These are phyloP conservation scores for Mycosphaerelloides madeirae DNA, from an alignment of 2,329 filamentous ascomycete species.

Conservation along the genomic window DNA sequence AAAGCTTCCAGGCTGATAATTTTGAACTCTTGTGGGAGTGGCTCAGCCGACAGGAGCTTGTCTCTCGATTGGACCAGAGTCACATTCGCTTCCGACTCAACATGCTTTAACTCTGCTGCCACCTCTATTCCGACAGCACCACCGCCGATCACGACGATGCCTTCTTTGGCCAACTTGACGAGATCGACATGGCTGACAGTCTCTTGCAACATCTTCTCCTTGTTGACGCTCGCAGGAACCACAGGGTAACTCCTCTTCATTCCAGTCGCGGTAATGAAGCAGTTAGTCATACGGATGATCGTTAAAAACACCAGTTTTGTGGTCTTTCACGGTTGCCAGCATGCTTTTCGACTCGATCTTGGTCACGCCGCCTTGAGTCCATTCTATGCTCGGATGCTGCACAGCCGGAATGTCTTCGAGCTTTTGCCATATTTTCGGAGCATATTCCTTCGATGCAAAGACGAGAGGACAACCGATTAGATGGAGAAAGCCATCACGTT, in stretches of 20 bases:
- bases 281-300: constrained; percentile 62
- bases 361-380: constrained; percentile 62
- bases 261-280: constrained; percentile 67
- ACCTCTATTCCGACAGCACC: constrained; percentile 77
- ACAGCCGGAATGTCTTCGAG: constrained; percentile 64
- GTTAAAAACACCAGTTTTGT: constrained; percentile 24
- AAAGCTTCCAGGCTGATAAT: constrained; percentile 57
- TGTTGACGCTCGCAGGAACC: constrained; percentile 61
- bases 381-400: constrained; percentile 56
- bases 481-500: constrained; percentile 79
- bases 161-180: constrained; percentile 49
- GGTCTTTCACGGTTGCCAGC: constrained; percentile 51
- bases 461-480: constrained; percentile 71
- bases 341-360: constrained; percentile 58
- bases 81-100: constrained; percentile 61
- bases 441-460: constrained; percentile 59
- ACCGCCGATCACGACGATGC: constrained; percentile 70
- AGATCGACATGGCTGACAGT: constrained; percentile 54
- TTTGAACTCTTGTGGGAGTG: constrained; percentile 65
- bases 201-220: constrained; percentile 61
- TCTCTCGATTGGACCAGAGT: constrained; percentile 69
- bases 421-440: constrained; percentile 64
- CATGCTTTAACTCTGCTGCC: constrained; percentile 69
- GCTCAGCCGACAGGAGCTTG: constrained; percentile 67
- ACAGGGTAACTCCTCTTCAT: constrained; percentile 66